These are phyloP conservation scores for Eutypella sp. DNA, from an alignment of 2,329 filamentous ascomycete species.

Conservation along the genomic window DNA sequence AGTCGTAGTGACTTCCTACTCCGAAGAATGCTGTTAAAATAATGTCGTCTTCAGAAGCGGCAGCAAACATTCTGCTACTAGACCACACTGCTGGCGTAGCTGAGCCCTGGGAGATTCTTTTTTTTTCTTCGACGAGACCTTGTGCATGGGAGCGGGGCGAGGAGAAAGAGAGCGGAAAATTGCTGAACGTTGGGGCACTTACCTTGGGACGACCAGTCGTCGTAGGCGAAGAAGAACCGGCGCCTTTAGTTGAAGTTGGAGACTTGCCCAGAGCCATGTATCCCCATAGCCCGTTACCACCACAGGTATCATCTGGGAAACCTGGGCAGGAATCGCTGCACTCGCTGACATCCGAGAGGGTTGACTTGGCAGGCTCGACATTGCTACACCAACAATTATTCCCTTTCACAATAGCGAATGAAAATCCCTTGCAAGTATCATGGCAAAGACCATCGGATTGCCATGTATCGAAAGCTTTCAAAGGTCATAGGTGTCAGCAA, in stretches of 20 bases:
- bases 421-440: conserved; percentile 54
- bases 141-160: conserved; percentile 3
- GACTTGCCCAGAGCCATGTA: conserved; percentile 54
- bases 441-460: conserved; percentile 69
- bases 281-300: conserved; percentile 55
- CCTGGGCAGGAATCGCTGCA: conserved; percentile 63
- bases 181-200: conserved; percentile 23
- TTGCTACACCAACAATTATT: conserved; percentile 72
- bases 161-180: conserved; percentile 12
- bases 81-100: background rate
- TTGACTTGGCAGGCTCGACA: conserved; percentile 49
- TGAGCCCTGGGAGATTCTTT: conserved; percentile 3
- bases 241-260: conserved; percentile 54
- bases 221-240: conserved; percentile 14
- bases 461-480: conserved; percentile 47
- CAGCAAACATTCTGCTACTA: background rate
- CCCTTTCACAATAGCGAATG: conserved; percentile 64
- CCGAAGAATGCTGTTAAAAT: conserved; percentile 27
- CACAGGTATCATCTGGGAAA: conserved; percentile 63
- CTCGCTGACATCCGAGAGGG: conserved; percentile 33
- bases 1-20: conserved; percentile 24
- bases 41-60: conserved; percentile 10
- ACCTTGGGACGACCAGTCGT: conserved; percentile 18
- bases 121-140: conserved; percentile 13
- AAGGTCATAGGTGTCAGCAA: too few relatives aligned